These are phyloP conservation scores for Sorghum bicolor DNA, from an alignment of 176 grass and related monocot genomes.

Conservation along the genomic window DNA sequence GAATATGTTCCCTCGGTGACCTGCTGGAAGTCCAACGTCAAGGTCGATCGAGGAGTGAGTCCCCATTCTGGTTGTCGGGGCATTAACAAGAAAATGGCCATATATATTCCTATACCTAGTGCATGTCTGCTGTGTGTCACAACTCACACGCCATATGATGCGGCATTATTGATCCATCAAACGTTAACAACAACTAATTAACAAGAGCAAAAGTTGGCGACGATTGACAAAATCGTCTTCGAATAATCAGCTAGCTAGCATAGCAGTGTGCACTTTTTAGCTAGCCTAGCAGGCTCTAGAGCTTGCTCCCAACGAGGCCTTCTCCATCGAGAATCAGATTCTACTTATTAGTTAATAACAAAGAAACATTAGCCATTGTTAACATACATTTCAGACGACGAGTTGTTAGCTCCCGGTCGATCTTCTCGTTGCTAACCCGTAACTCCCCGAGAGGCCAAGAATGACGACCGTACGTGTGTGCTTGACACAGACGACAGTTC, in stretches of 20 bases:
- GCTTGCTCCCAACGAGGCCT: not conserved
- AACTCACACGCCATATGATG: not conserved
- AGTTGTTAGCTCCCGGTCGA: no score
- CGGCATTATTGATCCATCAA: not conserved
- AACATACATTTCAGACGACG: not conserved
- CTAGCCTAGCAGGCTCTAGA: not conserved
- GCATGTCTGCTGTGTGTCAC: not conserved
- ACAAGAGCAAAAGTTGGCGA: not conserved
- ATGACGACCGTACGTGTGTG: no score
- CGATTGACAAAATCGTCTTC: not conserved
- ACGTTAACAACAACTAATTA: not conserved
- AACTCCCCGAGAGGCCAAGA: no score
- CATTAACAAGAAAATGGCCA: constrained; percentile 35
- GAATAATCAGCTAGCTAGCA: constrained; percentile 3
- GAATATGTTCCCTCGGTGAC: constrained; percentile 27
- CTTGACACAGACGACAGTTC: no score
- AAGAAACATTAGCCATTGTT: no score
- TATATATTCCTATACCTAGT: not conserved
- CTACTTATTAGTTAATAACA: no score
- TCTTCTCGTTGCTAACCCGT: no score
- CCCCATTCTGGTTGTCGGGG: constrained; percentile 19
- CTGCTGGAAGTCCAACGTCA: not conserved
- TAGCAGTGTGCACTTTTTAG: not conserved
- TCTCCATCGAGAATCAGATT: no score
- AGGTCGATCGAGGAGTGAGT: not conserved